phyloP scores from a whole-genome alignment of 371 early-diverging fungal species.

The Choanephora cucurbitarum region DNA sequence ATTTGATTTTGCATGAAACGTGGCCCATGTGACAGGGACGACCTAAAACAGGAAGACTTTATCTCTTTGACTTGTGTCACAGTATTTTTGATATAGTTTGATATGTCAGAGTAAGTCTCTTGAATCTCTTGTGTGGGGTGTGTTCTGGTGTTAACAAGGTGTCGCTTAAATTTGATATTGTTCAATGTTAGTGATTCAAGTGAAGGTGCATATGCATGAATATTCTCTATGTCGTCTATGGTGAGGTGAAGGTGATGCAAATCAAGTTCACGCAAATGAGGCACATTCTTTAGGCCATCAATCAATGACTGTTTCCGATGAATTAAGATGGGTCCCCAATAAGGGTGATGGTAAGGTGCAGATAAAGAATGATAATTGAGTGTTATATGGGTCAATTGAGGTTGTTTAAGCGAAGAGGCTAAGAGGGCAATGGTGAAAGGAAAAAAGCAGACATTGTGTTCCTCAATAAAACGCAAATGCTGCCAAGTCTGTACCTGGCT shows the following conservation, averaged over 20 bases:
- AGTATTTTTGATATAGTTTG: too few species aligned
- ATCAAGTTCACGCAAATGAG: not conserved
- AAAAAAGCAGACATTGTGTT: not conserved
- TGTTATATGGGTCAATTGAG: not conserved
- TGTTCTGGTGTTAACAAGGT: not conserved
- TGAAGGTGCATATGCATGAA: not conserved
- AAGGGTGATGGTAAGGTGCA: not conserved
- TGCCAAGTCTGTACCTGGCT: not conserved
- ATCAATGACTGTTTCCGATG: not conserved
- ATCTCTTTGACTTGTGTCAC: too few species aligned
- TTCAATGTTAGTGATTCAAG: not conserved
- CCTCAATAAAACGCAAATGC: not conserved
- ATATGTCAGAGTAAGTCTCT: too few species aligned
- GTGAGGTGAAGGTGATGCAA: not conserved
- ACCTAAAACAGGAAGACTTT: too few species aligned
- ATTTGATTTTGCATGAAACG: too few species aligned
- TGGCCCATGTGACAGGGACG: too few species aligned
- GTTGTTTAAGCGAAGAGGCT: not conserved
- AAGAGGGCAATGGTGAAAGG: not conserved
- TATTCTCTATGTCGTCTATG: not conserved
- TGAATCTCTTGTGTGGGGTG: too few species aligned
- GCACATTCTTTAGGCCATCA: not conserved
- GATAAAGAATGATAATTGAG: not conserved
- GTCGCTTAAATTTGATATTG: not conserved
- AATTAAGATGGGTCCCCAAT: not conserved